phyloP scores from a whole-genome alignment of 352 stramenopile genomes.

The Pythium dissotocum region DNA sequence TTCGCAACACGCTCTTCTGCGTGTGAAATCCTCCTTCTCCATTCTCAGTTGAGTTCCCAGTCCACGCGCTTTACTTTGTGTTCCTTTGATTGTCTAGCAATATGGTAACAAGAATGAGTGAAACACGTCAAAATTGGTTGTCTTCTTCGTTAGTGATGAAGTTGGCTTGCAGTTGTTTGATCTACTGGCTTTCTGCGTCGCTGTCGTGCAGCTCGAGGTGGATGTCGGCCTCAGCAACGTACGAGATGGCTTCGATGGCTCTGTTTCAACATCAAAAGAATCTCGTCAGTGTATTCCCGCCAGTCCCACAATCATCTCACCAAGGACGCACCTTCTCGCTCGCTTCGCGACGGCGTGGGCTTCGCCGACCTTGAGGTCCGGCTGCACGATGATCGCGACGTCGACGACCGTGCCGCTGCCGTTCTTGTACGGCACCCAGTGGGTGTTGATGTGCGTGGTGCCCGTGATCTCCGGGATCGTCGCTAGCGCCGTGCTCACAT shows the following conservation, averaged over 20 bases:
- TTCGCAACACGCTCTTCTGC: slow-evolving; percentile 25
- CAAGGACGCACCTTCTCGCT: slow-evolving; percentile 53
- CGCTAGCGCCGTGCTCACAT: slow-evolving; percentile 61
- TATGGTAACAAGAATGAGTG: too few species aligned
- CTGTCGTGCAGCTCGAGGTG: slow-evolving; percentile 67
- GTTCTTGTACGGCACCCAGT: slow-evolving; percentile 68
- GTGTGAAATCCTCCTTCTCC: slow-evolving; percentile 5
- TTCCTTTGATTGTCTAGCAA: too few species aligned
- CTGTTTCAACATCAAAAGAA: slow-evolving; percentile 29
- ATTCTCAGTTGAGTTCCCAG: too few species aligned
- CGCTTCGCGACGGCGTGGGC: slow-evolving; percentile 72
- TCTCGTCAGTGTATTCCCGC: background rate
- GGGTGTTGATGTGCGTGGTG: slow-evolving; percentile 82
- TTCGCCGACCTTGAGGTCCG: slow-evolving; percentile 74
- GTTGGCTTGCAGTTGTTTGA: background rate
- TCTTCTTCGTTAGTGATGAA: background rate
- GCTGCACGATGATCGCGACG: slow-evolving; percentile 74
- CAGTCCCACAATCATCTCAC: background rate
- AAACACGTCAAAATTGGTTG: background rate
- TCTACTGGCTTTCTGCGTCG: slow-evolving; percentile 14
- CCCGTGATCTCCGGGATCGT: slow-evolving; percentile 68
- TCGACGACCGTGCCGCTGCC: slow-evolving; percentile 72
- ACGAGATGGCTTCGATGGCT: slow-evolving; percentile 77
- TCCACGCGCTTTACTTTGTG: background rate
- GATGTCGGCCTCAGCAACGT: slow-evolving; percentile 79